Conservation (phyloP, 164 flowering plant genomes). For the Saururus chinensis region DNA sequence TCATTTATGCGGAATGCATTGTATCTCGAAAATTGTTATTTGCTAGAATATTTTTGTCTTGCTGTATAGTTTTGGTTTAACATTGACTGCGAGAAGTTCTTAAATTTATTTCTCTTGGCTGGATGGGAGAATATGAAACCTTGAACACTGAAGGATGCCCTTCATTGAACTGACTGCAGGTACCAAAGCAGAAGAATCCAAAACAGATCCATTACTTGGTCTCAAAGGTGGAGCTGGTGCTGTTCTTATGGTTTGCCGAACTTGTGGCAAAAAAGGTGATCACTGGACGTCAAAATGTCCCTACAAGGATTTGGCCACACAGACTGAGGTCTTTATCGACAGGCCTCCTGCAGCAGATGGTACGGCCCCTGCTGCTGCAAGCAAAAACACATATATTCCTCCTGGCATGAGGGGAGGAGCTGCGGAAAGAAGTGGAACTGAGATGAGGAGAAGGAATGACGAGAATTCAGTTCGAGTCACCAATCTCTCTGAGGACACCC, state of each 20-base stretch:
- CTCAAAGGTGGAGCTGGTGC: constrained; percentile 69
- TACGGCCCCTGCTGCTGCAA: constrained; percentile 14
- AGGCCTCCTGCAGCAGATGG: constrained; percentile 39
- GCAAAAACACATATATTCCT: constrained; percentile 51
- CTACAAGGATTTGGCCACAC: constrained; percentile 58
- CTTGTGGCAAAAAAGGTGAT: constrained; percentile 76
- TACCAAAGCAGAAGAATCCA: constrained; percentile 54
- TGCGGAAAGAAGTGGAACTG: constrained; percentile 22
- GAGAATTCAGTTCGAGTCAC: constrained; percentile 54
- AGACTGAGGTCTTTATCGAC: constrained; percentile 30
- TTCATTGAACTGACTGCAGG: constrained; percentile 24
- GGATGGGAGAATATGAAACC: background rate
- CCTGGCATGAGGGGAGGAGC: constrained; percentile 35
- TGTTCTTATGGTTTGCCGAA: constrained; percentile 75
- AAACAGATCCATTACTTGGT: constrained; percentile 44
- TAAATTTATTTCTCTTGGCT: background rate
- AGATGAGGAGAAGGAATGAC: constrained; percentile 42
- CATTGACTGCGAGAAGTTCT: background rate
- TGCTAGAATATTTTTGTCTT: no score
- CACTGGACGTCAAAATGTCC: constrained; percentile 82
- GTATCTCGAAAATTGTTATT: no score
- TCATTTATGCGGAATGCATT: no score
- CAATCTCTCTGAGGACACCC: constrained; percentile 46
- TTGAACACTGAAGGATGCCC: background rate
- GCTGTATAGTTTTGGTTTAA: no score